Percentiles rank a stretch among this genome's conserved stretches.
These are phyloP conservation scores for Lasiodiplodia sp. DNA, from an alignment of 2,329 filamentous ascomycete species.

Conservation along the genomic window DNA sequence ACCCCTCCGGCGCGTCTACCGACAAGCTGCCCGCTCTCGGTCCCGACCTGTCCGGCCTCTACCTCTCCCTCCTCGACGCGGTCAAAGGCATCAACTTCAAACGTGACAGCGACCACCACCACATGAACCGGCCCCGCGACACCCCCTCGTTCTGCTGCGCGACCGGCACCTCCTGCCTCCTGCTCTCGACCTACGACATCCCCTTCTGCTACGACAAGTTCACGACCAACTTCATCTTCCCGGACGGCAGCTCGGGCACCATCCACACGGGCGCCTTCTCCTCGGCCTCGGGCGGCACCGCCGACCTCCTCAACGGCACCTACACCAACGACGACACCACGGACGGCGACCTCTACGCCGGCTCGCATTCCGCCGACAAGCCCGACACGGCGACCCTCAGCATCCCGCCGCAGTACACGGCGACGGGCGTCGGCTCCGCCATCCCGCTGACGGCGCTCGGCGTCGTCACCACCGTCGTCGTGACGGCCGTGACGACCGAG, in stretches of 20 bases:
- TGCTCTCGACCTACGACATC: slow-evolving; percentile 49
- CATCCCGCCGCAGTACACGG: slow-evolving; percentile 56
- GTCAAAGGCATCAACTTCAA: slow-evolving; percentile 46
- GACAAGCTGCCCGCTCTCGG: slow-evolving; percentile 43
- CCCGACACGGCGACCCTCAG: slow-evolving; percentile 53
- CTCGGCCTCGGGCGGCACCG: slow-evolving; percentile 44
- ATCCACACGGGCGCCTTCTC: slow-evolving; percentile 54
- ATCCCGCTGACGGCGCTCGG: slow-evolving; percentile 56
- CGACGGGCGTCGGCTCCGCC: slow-evolving; percentile 54
- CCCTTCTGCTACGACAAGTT: slow-evolving; percentile 62
- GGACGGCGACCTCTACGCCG: slow-evolving; percentile 55
- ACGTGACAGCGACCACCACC: slow-evolving; percentile 32
- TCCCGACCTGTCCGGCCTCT: slow-evolving; percentile 44
- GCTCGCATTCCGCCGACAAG: slow-evolving; percentile 44
- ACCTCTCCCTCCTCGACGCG: slow-evolving; percentile 44
- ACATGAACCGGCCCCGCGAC: background rate
- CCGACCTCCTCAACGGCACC: slow-evolving; percentile 55
- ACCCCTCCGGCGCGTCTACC: slow-evolving; percentile 44
- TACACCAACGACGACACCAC: slow-evolving; percentile 48
- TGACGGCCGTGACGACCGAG: slow-evolving; percentile 38
- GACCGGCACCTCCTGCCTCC: slow-evolving; percentile 51
- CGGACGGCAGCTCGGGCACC: slow-evolving; percentile 56
- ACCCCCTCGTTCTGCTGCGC: slow-evolving; percentile 43
- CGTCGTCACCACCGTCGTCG: slow-evolving; percentile 46
- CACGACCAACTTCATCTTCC: slow-evolving; percentile 59